Conservation (phyloP, 2,329 filamentous ascomycete species). For the Graphilbum ipis-grandicollis region DNA sequence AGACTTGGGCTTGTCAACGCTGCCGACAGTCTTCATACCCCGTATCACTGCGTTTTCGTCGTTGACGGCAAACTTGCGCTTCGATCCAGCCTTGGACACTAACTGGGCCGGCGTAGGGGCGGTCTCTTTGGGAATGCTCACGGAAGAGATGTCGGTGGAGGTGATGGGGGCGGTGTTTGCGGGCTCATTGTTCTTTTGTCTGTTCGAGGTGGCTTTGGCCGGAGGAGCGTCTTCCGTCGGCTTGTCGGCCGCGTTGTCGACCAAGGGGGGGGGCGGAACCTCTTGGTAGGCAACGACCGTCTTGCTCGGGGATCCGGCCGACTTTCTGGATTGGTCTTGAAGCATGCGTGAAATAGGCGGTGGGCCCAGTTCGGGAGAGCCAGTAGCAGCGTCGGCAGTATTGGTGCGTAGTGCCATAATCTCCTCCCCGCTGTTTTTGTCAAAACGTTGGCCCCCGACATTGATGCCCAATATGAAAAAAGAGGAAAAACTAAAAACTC, state of each 20-base stretch:
- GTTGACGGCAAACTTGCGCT: conserved; percentile 37
- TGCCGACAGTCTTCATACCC: conserved; percentile 13
- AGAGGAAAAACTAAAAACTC: background rate
- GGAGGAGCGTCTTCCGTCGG: too few relatives aligned
- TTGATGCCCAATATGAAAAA: too few relatives aligned
- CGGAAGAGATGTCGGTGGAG: background rate
- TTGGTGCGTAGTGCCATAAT: conserved; percentile 40
- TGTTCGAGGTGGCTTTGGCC: background rate
- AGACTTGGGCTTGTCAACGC: conserved; percentile 15
- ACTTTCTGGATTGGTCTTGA: conserved; percentile 1
- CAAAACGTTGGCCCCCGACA: conserved; percentile 11
- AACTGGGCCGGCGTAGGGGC: background rate
- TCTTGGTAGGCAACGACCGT: background rate
- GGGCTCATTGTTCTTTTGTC: background rate
- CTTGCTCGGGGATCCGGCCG: conserved; percentile 18
- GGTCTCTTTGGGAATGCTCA: background rate
- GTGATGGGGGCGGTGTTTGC: background rate
- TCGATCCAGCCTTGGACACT: conserved; percentile 28
- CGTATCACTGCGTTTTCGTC: conserved; percentile 30
- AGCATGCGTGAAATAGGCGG: conserved; percentile 38
- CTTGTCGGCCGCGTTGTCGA: background rate
- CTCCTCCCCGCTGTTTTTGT: conserved; percentile 34
- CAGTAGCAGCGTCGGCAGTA: conserved; percentile 28
- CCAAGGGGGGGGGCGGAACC: background rate
- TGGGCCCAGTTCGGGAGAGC: conserved; percentile 53